Base-by-base conservation (phyloP, 1,139 yeast species). In the Taphrina confusa region DNA sequence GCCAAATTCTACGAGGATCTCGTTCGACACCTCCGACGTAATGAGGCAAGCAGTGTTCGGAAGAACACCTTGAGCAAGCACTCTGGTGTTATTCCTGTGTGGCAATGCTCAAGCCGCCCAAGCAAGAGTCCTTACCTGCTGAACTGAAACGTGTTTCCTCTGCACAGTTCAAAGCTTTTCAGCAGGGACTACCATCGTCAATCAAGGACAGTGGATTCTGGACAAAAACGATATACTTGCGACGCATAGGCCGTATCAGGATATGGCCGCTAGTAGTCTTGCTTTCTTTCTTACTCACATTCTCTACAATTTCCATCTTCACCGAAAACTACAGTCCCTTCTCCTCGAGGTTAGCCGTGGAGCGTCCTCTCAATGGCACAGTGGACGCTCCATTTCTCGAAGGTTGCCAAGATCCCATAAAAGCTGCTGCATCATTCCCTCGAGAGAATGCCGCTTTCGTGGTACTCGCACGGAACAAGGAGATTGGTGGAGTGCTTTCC, bases 401-500 rank as follows among this genome's bases (percentile, higher is more conserved):
- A 18, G 62, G 62, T 5, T 60, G 62, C 27, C 55, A 44, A 12
- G 60, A 60, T 36, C 61, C 60, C 2, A 37, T 36, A 12, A 37
- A 28, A 14, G 62, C 57, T 12, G 60, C 62, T 12, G 51, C 58
- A n/a, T 39, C 22, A 37, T 49, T 42, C 20, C 75, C 75, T 4
- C 68, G 76, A 55, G 87, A 86, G 31, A 86, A 85, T 70, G 97
- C 96, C 0, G 85, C 91, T 0, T 80, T 90, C 65, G 88, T 90
- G n/a, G 83, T 89, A 67, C 74, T 90, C 58, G 89, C 95, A 0
- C 75, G 96, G 62, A 89, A 90, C 69, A 73, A 79, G 2, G 97
- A 90, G 67, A 66, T 87, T 0, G 77, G 80, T 2, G 92, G 84
- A 3, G 94, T 87, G 1, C 67, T 86, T 2, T 75, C 78, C 57